These are phyloP conservation scores for Parachlorella kessleri DNA, from an alignment of 139 green algal genomes.

Conservation along the genomic window DNA sequence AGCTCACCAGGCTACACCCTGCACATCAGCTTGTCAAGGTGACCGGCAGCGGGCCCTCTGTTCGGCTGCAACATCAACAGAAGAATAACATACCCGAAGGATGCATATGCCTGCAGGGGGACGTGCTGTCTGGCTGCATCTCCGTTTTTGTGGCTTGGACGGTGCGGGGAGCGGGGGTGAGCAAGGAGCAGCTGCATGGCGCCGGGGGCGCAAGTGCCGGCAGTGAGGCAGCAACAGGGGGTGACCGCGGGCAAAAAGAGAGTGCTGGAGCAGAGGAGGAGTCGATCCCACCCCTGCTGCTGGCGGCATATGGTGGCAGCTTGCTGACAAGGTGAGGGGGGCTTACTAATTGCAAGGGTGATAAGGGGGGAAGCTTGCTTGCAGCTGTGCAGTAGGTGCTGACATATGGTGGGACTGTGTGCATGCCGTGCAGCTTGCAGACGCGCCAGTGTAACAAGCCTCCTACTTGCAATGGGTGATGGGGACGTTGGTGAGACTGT, in stretches of 20 bases:
- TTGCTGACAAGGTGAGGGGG: conserved; percentile 18
- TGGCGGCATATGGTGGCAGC: conserved; percentile 46
- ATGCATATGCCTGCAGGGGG: no score
- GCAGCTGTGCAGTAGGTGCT: not conserved
- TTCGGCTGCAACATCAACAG: no score
- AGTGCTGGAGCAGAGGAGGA: not conserved
- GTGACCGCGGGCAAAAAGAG: not conserved
- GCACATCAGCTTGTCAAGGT: no score
- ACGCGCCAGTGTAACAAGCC: not conserved
- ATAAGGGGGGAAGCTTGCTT: not conserved
- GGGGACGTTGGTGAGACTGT: no score
- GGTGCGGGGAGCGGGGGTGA: not conserved
- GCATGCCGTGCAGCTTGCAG: not conserved
- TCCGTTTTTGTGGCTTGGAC: conserved; percentile 60
- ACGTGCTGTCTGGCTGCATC: conserved; percentile 63
- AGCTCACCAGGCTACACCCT: no score
- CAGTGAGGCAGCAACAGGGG: not conserved
- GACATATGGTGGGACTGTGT: no score
- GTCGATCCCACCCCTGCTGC: conserved; percentile 29
- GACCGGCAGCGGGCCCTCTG: no score
- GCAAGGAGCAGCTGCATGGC: conserved; percentile 12
- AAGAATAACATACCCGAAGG: no score
- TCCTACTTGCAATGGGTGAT: not conserved
- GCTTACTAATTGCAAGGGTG: not conserved
- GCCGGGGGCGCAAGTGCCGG: not conserved